Evolutionary conservation across 331 rosid genomes (phyloP).

Genomic region (Rhamnella rubrinervis): DNA sequence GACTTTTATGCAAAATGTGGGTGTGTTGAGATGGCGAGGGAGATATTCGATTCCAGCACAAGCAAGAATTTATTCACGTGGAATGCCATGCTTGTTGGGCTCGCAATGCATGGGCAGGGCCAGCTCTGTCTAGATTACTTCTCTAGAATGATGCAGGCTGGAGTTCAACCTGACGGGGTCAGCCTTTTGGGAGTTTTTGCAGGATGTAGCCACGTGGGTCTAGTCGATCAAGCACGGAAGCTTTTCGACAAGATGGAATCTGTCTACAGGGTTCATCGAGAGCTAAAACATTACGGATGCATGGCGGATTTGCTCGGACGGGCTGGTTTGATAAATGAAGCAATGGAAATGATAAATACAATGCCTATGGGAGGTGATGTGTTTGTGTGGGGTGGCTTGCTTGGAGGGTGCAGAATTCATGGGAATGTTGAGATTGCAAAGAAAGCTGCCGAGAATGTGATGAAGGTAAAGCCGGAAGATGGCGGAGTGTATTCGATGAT

Average conservation of each 20-base stretch:
- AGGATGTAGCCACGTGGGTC: constrained; percentile 80
- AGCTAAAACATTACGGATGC: constrained; percentile 75
- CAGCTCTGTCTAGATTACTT: constrained; percentile 36
- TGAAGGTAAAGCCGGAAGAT: constrained; percentile 71
- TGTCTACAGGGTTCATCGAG: constrained; percentile 48
- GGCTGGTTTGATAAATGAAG: constrained; percentile 73
- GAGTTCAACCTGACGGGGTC: constrained; percentile 65
- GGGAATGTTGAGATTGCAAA: constrained; percentile 68
- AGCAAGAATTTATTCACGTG: constrained; percentile 57
- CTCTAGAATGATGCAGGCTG: constrained; percentile 43
- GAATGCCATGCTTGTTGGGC: constrained; percentile 80
- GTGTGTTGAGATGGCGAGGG: constrained; percentile 48
- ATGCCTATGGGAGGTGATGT: constrained; percentile 82
- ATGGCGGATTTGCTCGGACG: constrained; percentile 83
- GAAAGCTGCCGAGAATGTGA: constrained; percentile 67
- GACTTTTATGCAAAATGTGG: constrained; percentile 82
- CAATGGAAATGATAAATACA: constrained; percentile 49
- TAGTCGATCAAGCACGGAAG: constrained; percentile 53
- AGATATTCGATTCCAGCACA: constrained; percentile 43
- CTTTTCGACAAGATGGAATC: constrained; percentile 66
- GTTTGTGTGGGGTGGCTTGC: constrained; percentile 83
- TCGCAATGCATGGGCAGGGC: constrained; percentile 71
- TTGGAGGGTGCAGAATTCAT: constrained; percentile 79
- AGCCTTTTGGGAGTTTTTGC: constrained; percentile 69
- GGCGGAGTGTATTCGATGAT: constrained; percentile 79